These are phyloP conservation scores for Ceratocystis smalleyi DNA, from an alignment of 2,329 filamentous ascomycete genomes.

Conservation along the genomic window DNA sequence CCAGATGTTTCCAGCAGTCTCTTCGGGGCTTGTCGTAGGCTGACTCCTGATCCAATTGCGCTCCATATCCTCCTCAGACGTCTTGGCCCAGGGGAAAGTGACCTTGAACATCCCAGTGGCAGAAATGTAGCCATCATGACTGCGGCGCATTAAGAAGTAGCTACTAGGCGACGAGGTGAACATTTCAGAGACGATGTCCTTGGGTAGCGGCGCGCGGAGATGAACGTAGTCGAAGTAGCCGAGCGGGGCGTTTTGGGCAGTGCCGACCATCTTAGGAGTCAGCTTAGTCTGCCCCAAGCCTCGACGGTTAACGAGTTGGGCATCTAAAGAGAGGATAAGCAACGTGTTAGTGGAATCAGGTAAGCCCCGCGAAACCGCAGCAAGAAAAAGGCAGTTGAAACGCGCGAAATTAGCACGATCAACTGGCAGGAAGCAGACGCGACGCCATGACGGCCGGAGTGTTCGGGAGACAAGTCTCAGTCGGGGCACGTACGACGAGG, in stretches of 20 bases:
- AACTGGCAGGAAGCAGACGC: not conserved
- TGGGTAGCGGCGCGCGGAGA: constrained; percentile 78
- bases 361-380: not conserved
- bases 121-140: constrained; percentile 68
- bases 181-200: constrained; percentile 81
- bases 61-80: constrained; percentile 57
- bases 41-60: constrained; percentile 74
- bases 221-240: constrained; percentile 93
- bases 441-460: not conserved
- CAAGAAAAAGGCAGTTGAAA: not conserved
- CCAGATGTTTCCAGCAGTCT: constrained; percentile 95
- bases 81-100: constrained; percentile 63
- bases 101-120: constrained; percentile 90
- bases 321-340: constrained; percentile 32
- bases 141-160: constrained; percentile 92
- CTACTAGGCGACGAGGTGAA: constrained; percentile 80
- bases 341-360: not conserved
- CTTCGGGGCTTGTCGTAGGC: constrained; percentile 66
- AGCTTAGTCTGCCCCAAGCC: constrained; percentile 88
- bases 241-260: constrained; percentile 57
- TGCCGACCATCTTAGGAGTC: constrained; percentile 61
- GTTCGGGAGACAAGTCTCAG: not conserved
- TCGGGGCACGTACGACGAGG: constrained; percentile 25
- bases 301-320: constrained; percentile 64
- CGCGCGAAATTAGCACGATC: not conserved